Evolutionary conservation across 768 basidiomycete genomes (phyloP), one percentile per base, ranked within the genome.

Genomic region (Dictyophora rubrovolvata): DNA sequence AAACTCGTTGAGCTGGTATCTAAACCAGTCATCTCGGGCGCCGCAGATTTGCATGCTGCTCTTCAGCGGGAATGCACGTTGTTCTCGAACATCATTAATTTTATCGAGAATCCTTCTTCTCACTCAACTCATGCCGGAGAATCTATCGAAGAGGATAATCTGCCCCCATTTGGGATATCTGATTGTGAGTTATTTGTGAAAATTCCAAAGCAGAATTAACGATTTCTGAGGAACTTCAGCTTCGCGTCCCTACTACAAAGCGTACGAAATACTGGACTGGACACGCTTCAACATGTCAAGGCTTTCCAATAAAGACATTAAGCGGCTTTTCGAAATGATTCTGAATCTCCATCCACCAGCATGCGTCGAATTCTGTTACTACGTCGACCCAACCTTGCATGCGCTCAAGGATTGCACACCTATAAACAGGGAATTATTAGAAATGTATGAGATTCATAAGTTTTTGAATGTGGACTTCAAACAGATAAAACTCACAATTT

Each of bases 221-320:
- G 1, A 12, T 61, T n/a, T 9, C 17, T 34, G 23, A 59, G 48
- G 35, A 9, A 51, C 57, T 0, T 34, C 57, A 18, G 28, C 22
- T 33, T 12, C 22, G 8, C 18, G 28, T 20, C n/a, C 33, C 11
- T 22, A 14, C n/a, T 17, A 33, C 36, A 63, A 71, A 28, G 84
- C 83, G 0, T 80, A 73, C 48, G 80, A 82, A 54, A 71, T 88
- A 0, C 72, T 87, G n/a, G 85, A 86, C 63, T 82, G 79, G 78
- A 59, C 85, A 34, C 80, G 86, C 37, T 69, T 86, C 1, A 64
- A 75, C 1, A 72, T 73, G 14, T 65, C 68, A 23, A 64, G 69
- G 0, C 63, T 80, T 4, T 63, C 66, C 14, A 12, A 69, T 1
- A 61, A 63, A 0, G 75, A 83, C 51, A 65, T 84, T 18, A 65